Base-by-base conservation (phyloP, 2,329 filamentous ascomycete genomes). In the Botrytis pseudocinerea region DNA sequence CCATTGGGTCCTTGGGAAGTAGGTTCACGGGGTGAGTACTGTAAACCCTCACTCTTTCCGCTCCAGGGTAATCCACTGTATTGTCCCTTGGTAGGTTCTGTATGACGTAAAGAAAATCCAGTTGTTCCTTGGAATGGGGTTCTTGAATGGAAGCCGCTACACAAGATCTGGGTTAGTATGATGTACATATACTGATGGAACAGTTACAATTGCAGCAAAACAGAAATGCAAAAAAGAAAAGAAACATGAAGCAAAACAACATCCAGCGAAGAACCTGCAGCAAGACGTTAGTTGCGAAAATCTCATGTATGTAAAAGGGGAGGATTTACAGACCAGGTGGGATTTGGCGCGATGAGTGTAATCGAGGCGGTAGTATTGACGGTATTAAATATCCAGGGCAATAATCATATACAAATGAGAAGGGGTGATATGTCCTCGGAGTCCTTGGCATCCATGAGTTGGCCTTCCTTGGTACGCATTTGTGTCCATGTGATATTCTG, bases 151-250 rank as follows among this genome's bases (percentile, higher is more conserved):
- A 77, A 77, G 71, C 74, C 74, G 79, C 79, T 81, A 78, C 74
- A 80, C 75, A 61, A 72, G 60, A 78, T 78, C 73, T 75, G 71
- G 78, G 79, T 81, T 78, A 81, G 80, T 81, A 76, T 80, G 73
- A 77, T 79, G 76, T 79, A 73, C 76, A 73, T 75, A 77, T 78
- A 78, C 77, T 76, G 70, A 73, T 73, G 16, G 75, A 71, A 76
- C 63, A 70, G 61, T 57, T 32, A 73, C 61, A 75, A 75, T 71
- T 54, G 73, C 69, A 54, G 64, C 57, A 66, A 72, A 74, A 70
- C 25, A 70, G 38, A 40, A 64, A 57, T 14, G 14, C 14, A 28
- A 54, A 60, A 54, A 3, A 4, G 4, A 32, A 32, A 64, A 57
- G 12, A 44, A 69, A 73, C 68, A 57, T 57, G 70, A 71, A 76